Evolutionary conservation across 75 land plant species (phyloP).

Genomic region (Selaginella moellendorffii): DNA sequence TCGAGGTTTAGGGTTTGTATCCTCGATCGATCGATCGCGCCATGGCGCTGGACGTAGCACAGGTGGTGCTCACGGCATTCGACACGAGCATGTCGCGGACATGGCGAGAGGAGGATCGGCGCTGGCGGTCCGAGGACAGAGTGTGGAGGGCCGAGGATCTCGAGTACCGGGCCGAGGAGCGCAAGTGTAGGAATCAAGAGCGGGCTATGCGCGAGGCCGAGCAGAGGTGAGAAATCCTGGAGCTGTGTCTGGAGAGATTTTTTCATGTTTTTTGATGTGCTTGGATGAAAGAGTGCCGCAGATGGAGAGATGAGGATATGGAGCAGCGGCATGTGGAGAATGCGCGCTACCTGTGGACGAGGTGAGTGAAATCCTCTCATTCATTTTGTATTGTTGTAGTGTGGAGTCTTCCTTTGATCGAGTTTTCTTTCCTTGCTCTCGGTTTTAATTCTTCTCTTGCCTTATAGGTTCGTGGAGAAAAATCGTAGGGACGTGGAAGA

Average conservation of each 20-base stretch:
- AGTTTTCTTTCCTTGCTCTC: too few relatives aligned
- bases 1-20: too few relatives aligned
- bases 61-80: constrained; percentile 26
- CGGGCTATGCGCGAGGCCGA: constrained; percentile 21
- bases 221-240: constrained; percentile 14
- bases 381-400: background rate
- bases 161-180: constrained; percentile 25
- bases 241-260: too few relatives aligned
- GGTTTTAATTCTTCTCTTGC: background rate
- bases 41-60: constrained; percentile 32
- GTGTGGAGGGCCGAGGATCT: constrained; percentile 22
- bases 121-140: constrained; percentile 27
- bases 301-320: constrained; percentile 28
- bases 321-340: constrained; percentile 31
- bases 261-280: too few relatives aligned
- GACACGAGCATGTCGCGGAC: constrained; percentile 25
- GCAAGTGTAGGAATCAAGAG: constrained; percentile 23
- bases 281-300: too few relatives aligned
- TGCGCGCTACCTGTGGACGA: constrained; percentile 28
- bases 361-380: constrained; percentile 10
- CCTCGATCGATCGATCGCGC: too few relatives aligned
- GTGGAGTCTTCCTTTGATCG: too few relatives aligned
- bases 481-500: constrained; percentile 36
- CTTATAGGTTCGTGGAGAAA: constrained; percentile 29
- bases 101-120: constrained; percentile 32